Evolutionary conservation across 805 yeast species (phyloP).

Genomic region (Hemisphaericaspora nanyangensis): DNA sequence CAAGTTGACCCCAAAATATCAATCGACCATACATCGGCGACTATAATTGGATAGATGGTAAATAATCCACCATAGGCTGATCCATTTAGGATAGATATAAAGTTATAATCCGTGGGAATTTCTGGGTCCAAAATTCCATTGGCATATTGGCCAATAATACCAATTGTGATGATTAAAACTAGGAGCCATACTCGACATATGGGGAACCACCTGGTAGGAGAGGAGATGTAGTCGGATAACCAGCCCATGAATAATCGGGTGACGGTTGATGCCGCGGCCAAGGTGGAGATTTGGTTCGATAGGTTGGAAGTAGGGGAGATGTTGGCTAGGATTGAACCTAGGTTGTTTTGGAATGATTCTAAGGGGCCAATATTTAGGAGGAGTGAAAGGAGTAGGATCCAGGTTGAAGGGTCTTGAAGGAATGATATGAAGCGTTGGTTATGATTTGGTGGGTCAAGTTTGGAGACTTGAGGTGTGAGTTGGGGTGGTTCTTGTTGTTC

Average conservation of each 20-base stretch:
- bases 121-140: constrained; percentile 10
- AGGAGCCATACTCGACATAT: constrained; percentile 34
- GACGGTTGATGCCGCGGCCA: constrained; percentile 64
- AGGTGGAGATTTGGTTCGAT: constrained; percentile 53
- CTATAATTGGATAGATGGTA: constrained; percentile 81
- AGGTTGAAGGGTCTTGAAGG: constrained; percentile 55
- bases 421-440: constrained; percentile 30
- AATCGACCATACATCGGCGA: constrained; percentile 83
- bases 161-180: constrained; percentile 21
- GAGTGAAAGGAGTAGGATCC: constrained; percentile 60
- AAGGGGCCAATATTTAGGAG: constrained; percentile 75
- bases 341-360: constrained; percentile 79
- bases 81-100: constrained; percentile 55
- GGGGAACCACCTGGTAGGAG: constrained; percentile 22
- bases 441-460: constrained; percentile 36
- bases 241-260: constrained; percentile 68
- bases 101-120: constrained; percentile 14
- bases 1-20: constrained; percentile 88
- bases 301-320: constrained; percentile 15
- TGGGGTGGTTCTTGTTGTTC: constrained; percentile 19
- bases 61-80: constrained; percentile 76
- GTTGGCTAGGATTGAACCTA: constrained; percentile 63
- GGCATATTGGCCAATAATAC: constrained; percentile 28
- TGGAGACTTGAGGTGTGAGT: constrained; percentile 28
- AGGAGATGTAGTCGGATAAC: constrained; percentile 55